Base-by-base conservation (phyloP, 2,329 filamentous ascomycete genomes). In the Diaporthe capsici region DNA sequence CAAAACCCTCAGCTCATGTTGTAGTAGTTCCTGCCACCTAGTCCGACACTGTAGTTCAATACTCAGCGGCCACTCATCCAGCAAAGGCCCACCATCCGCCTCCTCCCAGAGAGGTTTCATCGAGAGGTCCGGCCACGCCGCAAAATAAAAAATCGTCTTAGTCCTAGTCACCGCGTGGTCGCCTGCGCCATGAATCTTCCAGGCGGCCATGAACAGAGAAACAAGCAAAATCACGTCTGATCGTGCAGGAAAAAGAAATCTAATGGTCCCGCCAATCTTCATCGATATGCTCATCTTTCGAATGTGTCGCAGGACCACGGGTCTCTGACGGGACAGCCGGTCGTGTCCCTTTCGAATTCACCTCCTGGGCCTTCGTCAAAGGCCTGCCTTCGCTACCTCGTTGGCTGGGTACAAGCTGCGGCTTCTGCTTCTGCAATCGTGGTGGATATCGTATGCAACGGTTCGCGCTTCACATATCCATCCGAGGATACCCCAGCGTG, bases 151-250 rank as follows among this genome's bases (percentile, higher is more conserved):
- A 75, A 67, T 70, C 77, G 78, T 79, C 77, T 60, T 73, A 55
- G 47, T 80, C 79, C 80, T 79, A 80, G 80, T 79, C 80, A 80
- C 82, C 57, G 81, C 78, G 80, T 80, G 80, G 80, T 78, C 78
- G 73, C 76, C 80, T 76, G 80, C 82, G 81, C 80, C 81, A 81
- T 80, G 80, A 80, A 71, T 75, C 79, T 82, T 82, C 80, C 81
- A 82, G 81, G 82, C 79, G 82, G 83, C 83, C 81, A 83, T 83
- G 82, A 82, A 82, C 81, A 76, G 73, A 76, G 73, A 75, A 77
- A 74, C 73, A 79, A 78, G 76, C 76, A 76, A 76, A 78, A 76
- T 77, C 78, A 80, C 76, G 72, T 78, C 73, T 77, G 68, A 77
- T 79, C 78, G 78, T 77, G 79, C 78, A 75, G 76, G 58, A 78